A percentile compares a stretch with the other conserved stretches of the same genome.
phyloP scores from a whole-genome alignment of 2,329 filamentous ascomycete species.

The Penicillium sp. region DNA sequence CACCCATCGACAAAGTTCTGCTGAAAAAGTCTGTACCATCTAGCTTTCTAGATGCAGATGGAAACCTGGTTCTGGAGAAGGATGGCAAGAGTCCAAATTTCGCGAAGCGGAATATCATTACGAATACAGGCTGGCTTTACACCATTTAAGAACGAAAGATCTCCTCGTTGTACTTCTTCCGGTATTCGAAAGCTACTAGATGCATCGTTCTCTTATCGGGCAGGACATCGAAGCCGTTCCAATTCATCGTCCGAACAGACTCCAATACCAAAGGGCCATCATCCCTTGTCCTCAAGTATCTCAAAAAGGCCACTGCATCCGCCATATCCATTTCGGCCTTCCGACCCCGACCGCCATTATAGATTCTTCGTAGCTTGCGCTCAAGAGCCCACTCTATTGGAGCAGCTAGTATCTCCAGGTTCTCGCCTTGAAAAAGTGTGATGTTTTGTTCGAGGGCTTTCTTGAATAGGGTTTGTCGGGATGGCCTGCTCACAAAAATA shows the following conservation, averaged over 20 bases:
- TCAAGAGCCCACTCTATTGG: conserved; percentile 40
- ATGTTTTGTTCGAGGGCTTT: conserved; percentile 34
- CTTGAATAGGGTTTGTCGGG: conserved; percentile 27
- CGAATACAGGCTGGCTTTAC: conserved; percentile 28
- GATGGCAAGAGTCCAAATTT: conserved; percentile 21
- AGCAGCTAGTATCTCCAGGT: conserved; percentile 31
- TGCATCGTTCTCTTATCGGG: conserved; percentile 32
- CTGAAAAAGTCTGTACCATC: conserved; percentile 12
- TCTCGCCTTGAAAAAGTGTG: conserved; percentile 28
- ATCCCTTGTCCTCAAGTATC: conserved; percentile 23
- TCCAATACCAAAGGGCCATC: conserved; percentile 26
- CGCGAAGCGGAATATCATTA: conserved; percentile 26
- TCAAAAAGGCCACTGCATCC: conserved; percentile 33
- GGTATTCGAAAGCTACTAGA: conserved; percentile 30
- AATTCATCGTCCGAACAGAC: conserved; percentile 28
- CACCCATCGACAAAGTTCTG: conserved; percentile 12
- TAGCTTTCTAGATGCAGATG: conserved; percentile 11
- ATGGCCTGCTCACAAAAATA: conserved; percentile 28
- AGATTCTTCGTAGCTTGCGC: conserved; percentile 35
- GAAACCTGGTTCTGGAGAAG: conserved; percentile 23
- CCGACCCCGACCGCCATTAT: conserved; percentile 19
- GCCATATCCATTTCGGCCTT: conserved; percentile 30
- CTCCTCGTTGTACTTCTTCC: conserved; percentile 25
- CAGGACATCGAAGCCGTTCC: conserved; percentile 29
- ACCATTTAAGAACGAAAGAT: conserved; percentile 26